Conservation (phyloP, 768 basidiomycete genomes). For the Pleurotus cornucopiae region DNA sequence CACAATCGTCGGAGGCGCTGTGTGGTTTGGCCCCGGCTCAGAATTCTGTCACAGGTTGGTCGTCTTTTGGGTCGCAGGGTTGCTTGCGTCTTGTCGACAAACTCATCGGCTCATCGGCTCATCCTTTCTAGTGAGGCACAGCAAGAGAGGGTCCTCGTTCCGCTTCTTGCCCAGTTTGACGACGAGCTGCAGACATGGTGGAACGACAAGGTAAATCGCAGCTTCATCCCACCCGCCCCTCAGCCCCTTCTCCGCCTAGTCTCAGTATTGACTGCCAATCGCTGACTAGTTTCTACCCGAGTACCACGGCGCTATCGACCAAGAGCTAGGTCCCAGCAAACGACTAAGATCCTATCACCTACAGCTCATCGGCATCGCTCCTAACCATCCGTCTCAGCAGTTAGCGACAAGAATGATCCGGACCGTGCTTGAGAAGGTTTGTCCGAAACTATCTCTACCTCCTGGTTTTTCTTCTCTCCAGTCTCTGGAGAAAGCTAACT, state of each 20-base stretch:
- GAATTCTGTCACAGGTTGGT: constrained; percentile 13
- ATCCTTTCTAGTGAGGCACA: constrained; percentile 6
- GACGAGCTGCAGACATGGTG: constrained; percentile 4
- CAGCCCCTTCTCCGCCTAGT: too few relatives aligned
- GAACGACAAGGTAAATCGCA: constrained; percentile 1
- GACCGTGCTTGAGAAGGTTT: neutral
- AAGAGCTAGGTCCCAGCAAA: constrained; percentile 11
- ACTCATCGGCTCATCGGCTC: constrained; percentile 11
- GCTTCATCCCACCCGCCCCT: too few relatives aligned
- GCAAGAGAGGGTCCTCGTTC: constrained; percentile 1
- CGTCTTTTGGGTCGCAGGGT: neutral
- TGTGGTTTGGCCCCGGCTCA: constrained; percentile 19
- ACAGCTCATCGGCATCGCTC: constrained; percentile 14
- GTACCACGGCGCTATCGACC: constrained; percentile 6
- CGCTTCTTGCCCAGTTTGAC: neutral
- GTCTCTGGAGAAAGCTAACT: too few relatives aligned
- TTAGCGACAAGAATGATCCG: constrained; percentile 13
- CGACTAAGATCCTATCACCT: constrained; percentile 14
- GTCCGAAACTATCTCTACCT: neutral
- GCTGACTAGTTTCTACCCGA: neutral
- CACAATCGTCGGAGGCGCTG: constrained; percentile 11
- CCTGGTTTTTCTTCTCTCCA: too few relatives aligned
- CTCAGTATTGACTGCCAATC: neutral
- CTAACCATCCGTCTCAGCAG: constrained; percentile 11
- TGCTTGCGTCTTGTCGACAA: too few relatives aligned